A percentile compares a stretch with the other conserved stretches of the same genome.
Conservation (phyloP, 225 moss, liverwort and hornwort species). For the Polytrichum formosum region DNA sequence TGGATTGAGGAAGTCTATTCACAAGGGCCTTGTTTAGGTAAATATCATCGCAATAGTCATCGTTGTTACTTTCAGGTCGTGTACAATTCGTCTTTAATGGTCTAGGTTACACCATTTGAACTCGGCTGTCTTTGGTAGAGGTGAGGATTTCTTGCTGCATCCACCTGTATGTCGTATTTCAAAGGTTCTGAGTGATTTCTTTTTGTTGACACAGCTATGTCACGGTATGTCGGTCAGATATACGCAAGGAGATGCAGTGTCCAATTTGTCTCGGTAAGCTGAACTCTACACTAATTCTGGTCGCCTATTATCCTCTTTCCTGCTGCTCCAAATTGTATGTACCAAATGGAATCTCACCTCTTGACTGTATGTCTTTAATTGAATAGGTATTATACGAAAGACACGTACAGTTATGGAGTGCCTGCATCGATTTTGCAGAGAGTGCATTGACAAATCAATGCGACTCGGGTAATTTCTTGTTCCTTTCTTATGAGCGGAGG, state of each 20-base stretch:
- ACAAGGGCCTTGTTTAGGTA: too few relatives aligned
- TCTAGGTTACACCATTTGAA: too few relatives aligned
- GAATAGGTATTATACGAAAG: slow-evolving; percentile 85
- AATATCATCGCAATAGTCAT: too few relatives aligned
- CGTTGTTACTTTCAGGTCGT: too few relatives aligned
- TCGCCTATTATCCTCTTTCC: background rate
- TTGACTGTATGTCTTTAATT: slow-evolving; percentile 14
- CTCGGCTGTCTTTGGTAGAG: too few relatives aligned
- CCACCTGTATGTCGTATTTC: too few relatives aligned
- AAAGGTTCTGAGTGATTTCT: background rate
- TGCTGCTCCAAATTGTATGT: too few relatives aligned
- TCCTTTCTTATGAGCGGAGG: background rate
- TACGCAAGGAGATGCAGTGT: slow-evolving; percentile 99
- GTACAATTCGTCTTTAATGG: too few relatives aligned
- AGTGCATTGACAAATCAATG: slow-evolving; percentile 99
- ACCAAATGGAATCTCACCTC: too few relatives aligned
- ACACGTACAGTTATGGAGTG: slow-evolving; percentile 99
- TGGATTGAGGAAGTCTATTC: too few relatives aligned
- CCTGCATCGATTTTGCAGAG: slow-evolving; percentile 96
- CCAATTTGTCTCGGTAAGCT: slow-evolving; percentile 93
- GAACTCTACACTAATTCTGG: background rate
- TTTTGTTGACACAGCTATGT: slow-evolving; percentile 64
- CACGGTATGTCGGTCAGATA: slow-evolving; percentile 77
- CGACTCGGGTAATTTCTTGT: slow-evolving; percentile 71
- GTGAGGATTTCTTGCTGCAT: too few relatives aligned